Percentiles rank a stretch among this genome's conserved stretches.
Conservation (phyloP, 2,329 filamentous ascomycete genomes). For the Aspergillus chevalieri region DNA sequence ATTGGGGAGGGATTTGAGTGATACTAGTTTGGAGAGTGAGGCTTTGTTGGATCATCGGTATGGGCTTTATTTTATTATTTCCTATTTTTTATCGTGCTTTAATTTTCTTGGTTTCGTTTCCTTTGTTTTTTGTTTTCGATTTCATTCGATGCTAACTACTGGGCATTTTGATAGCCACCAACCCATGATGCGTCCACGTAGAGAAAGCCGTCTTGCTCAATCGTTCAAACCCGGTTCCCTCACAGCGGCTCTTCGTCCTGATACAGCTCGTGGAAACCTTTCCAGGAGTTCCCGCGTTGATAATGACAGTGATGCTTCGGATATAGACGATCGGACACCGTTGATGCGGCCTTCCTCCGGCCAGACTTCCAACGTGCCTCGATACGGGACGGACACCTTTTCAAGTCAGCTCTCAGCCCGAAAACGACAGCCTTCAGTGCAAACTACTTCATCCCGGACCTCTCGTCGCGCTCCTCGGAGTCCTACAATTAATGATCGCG, state of each 20-base stretch:
- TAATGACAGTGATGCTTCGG: conserved; percentile 23
- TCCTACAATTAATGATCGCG: conserved; percentile 23
- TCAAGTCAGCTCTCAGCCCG: conserved; percentile 20
- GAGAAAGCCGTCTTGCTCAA: conserved; percentile 43
- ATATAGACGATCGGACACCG: conserved; percentile 50
- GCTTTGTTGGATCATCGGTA: conserved; percentile 80
- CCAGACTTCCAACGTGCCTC: conserved; percentile 28
- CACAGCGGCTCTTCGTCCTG: conserved; percentile 41
- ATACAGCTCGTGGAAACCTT: conserved; percentile 25
- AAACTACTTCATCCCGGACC: conserved; percentile 23
- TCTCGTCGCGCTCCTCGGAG: conserved; percentile 20
- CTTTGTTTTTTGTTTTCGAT: not conserved
- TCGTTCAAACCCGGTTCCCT: conserved; percentile 33
- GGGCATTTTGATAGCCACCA: conserved; percentile 47
- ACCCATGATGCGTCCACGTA: conserved; percentile 57
- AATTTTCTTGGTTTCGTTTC: not conserved
- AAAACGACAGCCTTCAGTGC: conserved; percentile 20
- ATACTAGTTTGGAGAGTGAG: conserved; percentile 83
- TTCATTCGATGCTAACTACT: not conserved
- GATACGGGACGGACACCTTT: conserved; percentile 28
- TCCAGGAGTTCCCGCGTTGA: conserved; percentile 17
- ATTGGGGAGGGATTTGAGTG: conserved; percentile 60
- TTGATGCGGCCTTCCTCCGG: conserved; percentile 38
- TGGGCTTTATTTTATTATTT: conserved; percentile 11
- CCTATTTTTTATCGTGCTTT: not conserved